Base-by-base conservation (phyloP, 2,329 filamentous ascomycete genomes). In the Mycosphaerella arachidis region DNA sequence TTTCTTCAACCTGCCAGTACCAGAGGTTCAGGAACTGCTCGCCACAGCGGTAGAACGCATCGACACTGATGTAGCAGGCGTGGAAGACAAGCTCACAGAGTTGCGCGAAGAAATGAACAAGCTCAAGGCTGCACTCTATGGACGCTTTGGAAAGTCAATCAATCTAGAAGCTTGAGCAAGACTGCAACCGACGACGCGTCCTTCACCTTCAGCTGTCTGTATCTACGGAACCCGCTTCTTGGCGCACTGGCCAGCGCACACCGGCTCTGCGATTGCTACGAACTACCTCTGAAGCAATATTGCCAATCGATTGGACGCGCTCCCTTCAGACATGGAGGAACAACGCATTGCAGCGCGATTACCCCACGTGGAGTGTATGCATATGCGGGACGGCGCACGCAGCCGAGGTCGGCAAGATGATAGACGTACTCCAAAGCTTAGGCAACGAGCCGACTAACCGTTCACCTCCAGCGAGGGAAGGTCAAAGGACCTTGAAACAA, bases 81-180 rank as follows among this genome's bases (percentile, higher is more conserved):
- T 97, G 57, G 92, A 97, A 76, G 89, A 91, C 55, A 89, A 88
- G 71, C 77, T 97, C 43, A 79, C 83, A 57, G 81, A 81, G 2
- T 82, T 96, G 55, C 87, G 88, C 58, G 92, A 95, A 66, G 91
- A 97, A 73, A 92, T 97, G 90, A 84, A 86, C 63, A 82, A 89
- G 74, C 81, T 99, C 65, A 99, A 99, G 81, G 89, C 96, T 60
- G 86, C 90, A 63, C 79, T 99, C 63, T 99, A 99, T 77, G 92
- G 92, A 35, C 86, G 95, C 63, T 99, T 99, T 77, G 94, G 94
- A 58, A 86, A 90, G 75, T 96, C 92, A 75, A 99, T 99, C 81
- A 99, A 99, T 77, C 82, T 97, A 66, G 94, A 99, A 77, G 91
- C 89, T 30, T 71, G 59, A 67, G 24, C 16, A 45, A 18, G n/a